Percentiles rank a stretch among this genome's conserved stretches.
Evolutionary conservation across 73 alveolate species (phyloP).

Genomic region (Paramecium tetraurelia): DNA sequence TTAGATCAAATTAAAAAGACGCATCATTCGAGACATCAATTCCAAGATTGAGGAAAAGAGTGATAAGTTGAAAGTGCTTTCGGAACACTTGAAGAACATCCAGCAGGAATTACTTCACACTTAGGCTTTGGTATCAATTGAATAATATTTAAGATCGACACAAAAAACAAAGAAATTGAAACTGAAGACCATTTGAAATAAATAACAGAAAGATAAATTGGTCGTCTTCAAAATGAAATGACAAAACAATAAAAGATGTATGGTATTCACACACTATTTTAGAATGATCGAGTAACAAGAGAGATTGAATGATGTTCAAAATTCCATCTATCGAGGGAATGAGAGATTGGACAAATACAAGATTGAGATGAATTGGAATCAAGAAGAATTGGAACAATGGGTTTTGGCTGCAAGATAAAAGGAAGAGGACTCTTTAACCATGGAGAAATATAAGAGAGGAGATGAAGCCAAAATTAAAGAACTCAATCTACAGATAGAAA

Average conservation of each 20-base stretch:
- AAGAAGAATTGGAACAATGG: slow-evolving; percentile 99
- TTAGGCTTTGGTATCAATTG: slow-evolving; percentile 78
- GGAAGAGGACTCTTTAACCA: slow-evolving; percentile 98
- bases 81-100: slow-evolving; percentile 84
- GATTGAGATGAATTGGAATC: slow-evolving; percentile 99
- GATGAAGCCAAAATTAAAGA: slow-evolving; percentile 99
- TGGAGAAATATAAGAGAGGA: slow-evolving; percentile 98
- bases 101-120: slow-evolving; percentile 91
- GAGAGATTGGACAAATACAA: slow-evolving; percentile 97
- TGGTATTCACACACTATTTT: not conserved
- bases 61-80: slow-evolving; percentile 82
- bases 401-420: slow-evolving; percentile 99
- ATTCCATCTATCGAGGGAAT: slow-evolving; percentile 96
- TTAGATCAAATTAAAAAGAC: slow-evolving; percentile 78
- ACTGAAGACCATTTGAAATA: slow-evolving; percentile 94
- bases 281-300: slow-evolving; percentile 86
- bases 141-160: slow-evolving; percentile 43
- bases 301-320: slow-evolving; percentile 92
- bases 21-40: slow-evolving; percentile 70
- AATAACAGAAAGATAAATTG: slow-evolving; percentile 87
- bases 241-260: slow-evolving; percentile 75
- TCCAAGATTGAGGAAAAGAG: slow-evolving; percentile 83
- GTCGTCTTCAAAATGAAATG: slow-evolving; percentile 82
- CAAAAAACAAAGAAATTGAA: slow-evolving; percentile 86
- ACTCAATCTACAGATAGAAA: slow-evolving; percentile 87